Evolutionary conservation across 352 stramenopile species (phyloP), one percentile per base, ranked within the genome.

Genomic region (Pythium oligandrum): DNA sequence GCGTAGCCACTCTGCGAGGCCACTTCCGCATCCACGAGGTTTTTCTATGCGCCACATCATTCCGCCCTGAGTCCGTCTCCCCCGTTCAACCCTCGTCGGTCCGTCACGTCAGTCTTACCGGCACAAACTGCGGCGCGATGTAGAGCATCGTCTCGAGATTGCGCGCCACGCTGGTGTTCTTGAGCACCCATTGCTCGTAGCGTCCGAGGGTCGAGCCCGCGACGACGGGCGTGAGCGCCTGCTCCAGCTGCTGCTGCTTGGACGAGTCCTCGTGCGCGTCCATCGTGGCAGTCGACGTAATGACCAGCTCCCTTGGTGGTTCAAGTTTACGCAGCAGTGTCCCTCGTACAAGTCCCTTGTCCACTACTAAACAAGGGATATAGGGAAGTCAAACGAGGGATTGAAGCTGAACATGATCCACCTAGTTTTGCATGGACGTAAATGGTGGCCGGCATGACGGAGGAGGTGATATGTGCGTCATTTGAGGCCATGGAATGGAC

Each of bases 61-160:
- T 12, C 38, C 38, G 12, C n/a, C 30, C 42, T 10, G 31, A 42
- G 7, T 12, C 38, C 38, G 0, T 42, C 7, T 42, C 39, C 26
- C 1, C 26, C 44, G 34, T 51, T n/a, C 38, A 8, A 12, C 17
- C 39, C 46, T 55, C 36, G 32, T 40, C 7, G 11, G 17, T 4
- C 44, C 11, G 31, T 26, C 9, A 69, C 71, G 60, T 26, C 17
- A 26, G 17, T 26, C 17, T 26, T 58, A 85, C 77, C 42, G 83
- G 83, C 3, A 92, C 76, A 42, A 94, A 60, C 65, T 92, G 83
- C 31, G 81, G 83, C 26, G 71, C 78, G 45, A 94, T 70, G 51
- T 90, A 92, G 12, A 94, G 50, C 43, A 83, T 74, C 6, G 75
- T 91, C 64, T 94, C 81, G 3, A 92, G 51, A 63, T 91, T 87